phyloP scores from a whole-genome alignment of 257 asterid species.

The Plectranthus barbatus region DNA sequence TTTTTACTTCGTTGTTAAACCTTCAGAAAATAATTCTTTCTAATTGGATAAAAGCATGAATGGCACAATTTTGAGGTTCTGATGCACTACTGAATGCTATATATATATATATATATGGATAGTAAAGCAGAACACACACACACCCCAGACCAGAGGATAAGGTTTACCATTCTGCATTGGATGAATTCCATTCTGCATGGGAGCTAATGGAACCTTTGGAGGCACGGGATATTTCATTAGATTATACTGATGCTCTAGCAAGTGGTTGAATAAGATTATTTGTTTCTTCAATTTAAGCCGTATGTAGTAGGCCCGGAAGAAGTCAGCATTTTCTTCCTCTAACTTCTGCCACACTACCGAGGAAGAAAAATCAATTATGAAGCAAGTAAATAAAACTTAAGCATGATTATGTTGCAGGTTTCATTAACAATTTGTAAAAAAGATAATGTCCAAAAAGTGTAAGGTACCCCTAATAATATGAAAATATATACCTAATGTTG shows the following conservation, averaged over 20 bases:
- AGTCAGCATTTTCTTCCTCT: slow-evolving; percentile 94
- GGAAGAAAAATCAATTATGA: slow-evolving; percentile 3
- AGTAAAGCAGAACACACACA: neutral
- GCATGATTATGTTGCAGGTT: neutral
- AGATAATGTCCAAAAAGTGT: neutral
- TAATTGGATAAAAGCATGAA: neutral
- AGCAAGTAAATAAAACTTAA: neutral
- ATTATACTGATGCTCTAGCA: slow-evolving; percentile 78
- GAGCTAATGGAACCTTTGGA: slow-evolving; percentile 74
- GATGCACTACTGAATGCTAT: neutral
- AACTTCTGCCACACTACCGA: slow-evolving; percentile 87
- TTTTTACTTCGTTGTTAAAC: neutral
- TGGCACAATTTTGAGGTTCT: neutral
- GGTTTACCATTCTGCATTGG: slow-evolving; percentile 65
- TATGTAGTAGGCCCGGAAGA: slow-evolving; percentile 87
- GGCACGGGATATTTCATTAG: slow-evolving; percentile 76
- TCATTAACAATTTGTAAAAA: neutral
- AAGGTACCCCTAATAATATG: neutral
- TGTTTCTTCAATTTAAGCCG: slow-evolving; percentile 93
- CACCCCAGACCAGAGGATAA: slow-evolving; percentile 12
- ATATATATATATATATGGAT: neutral
- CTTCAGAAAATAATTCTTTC: neutral
- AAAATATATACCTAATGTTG: slow-evolving; percentile 64
- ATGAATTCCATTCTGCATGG: slow-evolving; percentile 78
- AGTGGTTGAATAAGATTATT: slow-evolving; percentile 78